Evolutionary conservation across 2,329 filamentous ascomycete species (phyloP).

Genomic region (Xylariaceae sp.): DNA sequence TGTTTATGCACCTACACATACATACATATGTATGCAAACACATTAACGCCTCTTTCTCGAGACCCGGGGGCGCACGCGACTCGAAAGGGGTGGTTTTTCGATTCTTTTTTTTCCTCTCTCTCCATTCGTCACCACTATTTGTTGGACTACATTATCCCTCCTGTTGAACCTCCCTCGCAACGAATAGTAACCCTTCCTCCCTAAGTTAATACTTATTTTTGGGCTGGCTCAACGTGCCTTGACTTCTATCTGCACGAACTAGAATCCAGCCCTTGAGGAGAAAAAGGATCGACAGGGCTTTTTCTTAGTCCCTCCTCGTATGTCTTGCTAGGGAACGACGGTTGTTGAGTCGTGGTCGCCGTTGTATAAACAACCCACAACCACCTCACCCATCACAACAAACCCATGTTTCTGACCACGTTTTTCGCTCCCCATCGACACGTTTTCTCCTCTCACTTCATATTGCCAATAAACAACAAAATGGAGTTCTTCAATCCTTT

Average conservation of each 20-base stretch:
- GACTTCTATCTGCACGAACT: conserved; percentile 9
- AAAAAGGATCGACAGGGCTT: conserved; percentile 10
- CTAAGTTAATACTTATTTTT: too few relatives aligned
- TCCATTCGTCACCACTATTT: conserved; percentile 20
- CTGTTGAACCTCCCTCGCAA: too few relatives aligned
- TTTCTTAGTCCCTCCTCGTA: conserved; percentile 8
- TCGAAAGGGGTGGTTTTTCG: conserved; percentile 16
- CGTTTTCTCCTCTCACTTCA: conserved; percentile 4
- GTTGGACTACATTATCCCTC: too few relatives aligned
- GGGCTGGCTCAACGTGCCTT: too few relatives aligned
- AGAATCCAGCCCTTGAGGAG: conserved; percentile 20
- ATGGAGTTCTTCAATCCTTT: conserved; percentile 25
- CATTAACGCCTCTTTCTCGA: conserved; percentile 20
- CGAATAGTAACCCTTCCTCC: too few relatives aligned
- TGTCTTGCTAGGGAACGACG: conserved; percentile 22
- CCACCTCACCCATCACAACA: conserved; percentile 25
- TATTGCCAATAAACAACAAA: conserved; percentile 9
- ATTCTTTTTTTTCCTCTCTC: conserved; percentile 29
- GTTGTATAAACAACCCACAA: conserved; percentile 27
- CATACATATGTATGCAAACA: conserved; percentile 28
- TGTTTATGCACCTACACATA: conserved; percentile 27
- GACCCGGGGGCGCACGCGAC: conserved; percentile 15
- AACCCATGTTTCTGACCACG: conserved; percentile 17
- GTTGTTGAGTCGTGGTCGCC: conserved; percentile 2
- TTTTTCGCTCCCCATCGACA: conserved; percentile 23